phyloP scores from a whole-genome alignment of 2,329 filamentous ascomycete genomes.

The Nigrospora oryzae region DNA sequence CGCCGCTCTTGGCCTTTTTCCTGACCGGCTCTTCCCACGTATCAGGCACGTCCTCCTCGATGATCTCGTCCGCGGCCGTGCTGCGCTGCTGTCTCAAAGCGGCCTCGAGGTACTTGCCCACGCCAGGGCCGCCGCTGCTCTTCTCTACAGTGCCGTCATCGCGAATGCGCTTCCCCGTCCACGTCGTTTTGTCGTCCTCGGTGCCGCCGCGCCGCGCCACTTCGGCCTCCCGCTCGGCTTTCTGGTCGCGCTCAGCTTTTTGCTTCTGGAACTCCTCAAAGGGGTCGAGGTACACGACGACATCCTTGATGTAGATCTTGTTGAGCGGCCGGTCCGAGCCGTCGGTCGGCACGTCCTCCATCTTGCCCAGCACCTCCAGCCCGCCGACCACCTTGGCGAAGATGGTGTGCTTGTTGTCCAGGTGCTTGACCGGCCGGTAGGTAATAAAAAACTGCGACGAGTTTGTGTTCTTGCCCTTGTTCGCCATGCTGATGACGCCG shows the following conservation, averaged over 20 bases:
- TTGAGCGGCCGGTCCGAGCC: constrained; percentile 66
- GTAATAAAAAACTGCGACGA: constrained; percentile 92
- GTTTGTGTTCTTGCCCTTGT: constrained; percentile 98
- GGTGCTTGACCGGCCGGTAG: constrained; percentile 75
- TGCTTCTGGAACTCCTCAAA: constrained; percentile 88
- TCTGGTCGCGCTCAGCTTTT: constrained; percentile 54
- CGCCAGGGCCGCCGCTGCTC: constrained; percentile 31
- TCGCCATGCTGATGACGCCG: constrained; percentile 87
- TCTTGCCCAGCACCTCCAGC: constrained; percentile 57
- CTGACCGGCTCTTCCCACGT: constrained; percentile 62
- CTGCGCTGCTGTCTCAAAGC: constrained; percentile 28
- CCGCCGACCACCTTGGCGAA: constrained; percentile 82
- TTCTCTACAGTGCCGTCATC: constrained; percentile 51
- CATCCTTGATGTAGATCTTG: constrained; percentile 72
- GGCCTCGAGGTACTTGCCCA: constrained; percentile 77
- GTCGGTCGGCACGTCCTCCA: constrained; percentile 73
- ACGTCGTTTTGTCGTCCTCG: constrained; percentile 85
- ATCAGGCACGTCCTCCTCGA: constrained; percentile 53
- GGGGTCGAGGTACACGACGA: constrained; percentile 84
- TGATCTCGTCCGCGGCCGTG: constrained; percentile 45
- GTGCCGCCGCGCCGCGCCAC: constrained; percentile 58
- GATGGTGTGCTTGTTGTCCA: constrained; percentile 95
- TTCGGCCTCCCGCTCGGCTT: constrained; percentile 50
- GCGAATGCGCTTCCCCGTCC: constrained; percentile 88
- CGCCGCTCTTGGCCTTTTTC: constrained; percentile 73